Evolutionary conservation across 176 grass and related monocot genomes (phyloP).

Genomic region (Triticum urartu): DNA sequence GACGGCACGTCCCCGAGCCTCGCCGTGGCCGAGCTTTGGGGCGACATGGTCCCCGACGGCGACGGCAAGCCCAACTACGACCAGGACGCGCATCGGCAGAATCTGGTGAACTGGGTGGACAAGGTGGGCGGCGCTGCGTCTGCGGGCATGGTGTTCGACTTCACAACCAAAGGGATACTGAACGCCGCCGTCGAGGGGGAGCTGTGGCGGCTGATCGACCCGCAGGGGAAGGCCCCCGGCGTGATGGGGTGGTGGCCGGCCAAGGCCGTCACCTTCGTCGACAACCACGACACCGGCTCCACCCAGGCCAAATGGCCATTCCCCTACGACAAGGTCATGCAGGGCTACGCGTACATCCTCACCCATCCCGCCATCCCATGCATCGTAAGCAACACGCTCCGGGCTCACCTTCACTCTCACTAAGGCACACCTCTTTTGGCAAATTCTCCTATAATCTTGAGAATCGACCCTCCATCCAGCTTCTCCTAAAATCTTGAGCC

Average conservation of each 20-base stretch:
- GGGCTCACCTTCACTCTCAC: not conserved
- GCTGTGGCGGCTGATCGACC: too few relatives aligned
- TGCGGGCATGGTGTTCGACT: constrained; percentile 33
- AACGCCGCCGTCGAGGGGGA: not conserved
- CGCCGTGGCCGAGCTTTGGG: constrained; percentile 62
- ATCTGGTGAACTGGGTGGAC: constrained; percentile 41
- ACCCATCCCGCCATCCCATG: constrained; percentile 63
- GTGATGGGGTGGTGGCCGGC: constrained; percentile 60
- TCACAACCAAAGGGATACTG: constrained; percentile 49
- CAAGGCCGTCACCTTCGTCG: constrained; percentile 77
- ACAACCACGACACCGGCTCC: constrained; percentile 84
- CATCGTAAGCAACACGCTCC: constrained; percentile 49
- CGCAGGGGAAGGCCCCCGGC: constrained; percentile 52
- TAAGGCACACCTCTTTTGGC: not conserved
- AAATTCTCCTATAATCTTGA: too few relatives aligned
- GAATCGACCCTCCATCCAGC: too few relatives aligned
- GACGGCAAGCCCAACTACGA: not conserved
- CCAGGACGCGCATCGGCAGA: constrained; percentile 38
- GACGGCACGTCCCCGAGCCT: constrained; percentile 38
- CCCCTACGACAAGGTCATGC: constrained; percentile 76
- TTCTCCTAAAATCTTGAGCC: too few relatives aligned
- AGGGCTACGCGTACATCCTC: constrained; percentile 77
- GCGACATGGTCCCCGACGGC: not conserved
- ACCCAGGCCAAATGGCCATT: constrained; percentile 68
- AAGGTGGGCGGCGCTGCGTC: not conserved